A percentile compares a stretch with the other conserved stretches of the same genome.
These are phyloP conservation scores for Pseudogymnoascus sp. DNA, from an alignment of 2,329 filamentous ascomycete species.

Conservation along the genomic window DNA sequence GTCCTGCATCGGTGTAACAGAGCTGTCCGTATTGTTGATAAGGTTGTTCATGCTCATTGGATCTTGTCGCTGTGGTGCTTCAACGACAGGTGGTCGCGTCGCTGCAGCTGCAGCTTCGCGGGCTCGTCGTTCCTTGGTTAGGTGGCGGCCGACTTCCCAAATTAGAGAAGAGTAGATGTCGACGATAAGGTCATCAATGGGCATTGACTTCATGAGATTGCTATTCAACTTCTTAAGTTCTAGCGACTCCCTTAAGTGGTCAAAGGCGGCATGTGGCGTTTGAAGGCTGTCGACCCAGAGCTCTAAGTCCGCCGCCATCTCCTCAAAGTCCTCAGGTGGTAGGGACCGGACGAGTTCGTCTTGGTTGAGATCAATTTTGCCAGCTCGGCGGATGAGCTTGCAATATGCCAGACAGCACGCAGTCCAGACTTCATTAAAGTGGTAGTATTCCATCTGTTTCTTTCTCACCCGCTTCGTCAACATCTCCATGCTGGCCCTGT, in stretches of 20 bases:
- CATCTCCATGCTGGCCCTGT: constrained; percentile 53
- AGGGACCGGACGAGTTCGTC: constrained; percentile 60
- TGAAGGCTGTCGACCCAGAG: constrained; percentile 44
- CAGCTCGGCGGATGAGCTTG: constrained; percentile 47
- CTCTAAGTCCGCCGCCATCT: constrained; percentile 50
- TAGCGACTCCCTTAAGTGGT: constrained; percentile 55
- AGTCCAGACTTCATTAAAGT: constrained; percentile 22
- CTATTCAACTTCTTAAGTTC: constrained; percentile 75
- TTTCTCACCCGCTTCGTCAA: constrained; percentile 56
- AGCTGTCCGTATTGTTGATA: constrained; percentile 25
- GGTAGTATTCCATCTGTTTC: constrained; percentile 45
- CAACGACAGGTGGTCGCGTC: not conserved
- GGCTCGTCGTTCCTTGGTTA: constrained; percentile 36
- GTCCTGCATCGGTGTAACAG: not conserved
- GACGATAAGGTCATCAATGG: constrained; percentile 87
- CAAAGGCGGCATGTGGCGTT: constrained; percentile 41
- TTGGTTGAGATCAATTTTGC: constrained; percentile 48
- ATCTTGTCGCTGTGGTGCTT: constrained; percentile 13
- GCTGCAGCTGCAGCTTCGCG: constrained; percentile 22
- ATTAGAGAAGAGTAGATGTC: constrained; percentile 81
- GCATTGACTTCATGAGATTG: constrained; percentile 72
- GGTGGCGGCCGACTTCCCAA: constrained; percentile 46
- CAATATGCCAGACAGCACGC: constrained; percentile 25
- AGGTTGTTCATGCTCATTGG: constrained; percentile 27
- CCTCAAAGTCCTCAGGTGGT: constrained; percentile 55